A percentile compares a stretch with the other conserved stretches of the same genome.
Evolutionary conservation across 2,329 filamentous ascomycete species (phyloP).

Genomic region (Trichoderma breve): DNA sequence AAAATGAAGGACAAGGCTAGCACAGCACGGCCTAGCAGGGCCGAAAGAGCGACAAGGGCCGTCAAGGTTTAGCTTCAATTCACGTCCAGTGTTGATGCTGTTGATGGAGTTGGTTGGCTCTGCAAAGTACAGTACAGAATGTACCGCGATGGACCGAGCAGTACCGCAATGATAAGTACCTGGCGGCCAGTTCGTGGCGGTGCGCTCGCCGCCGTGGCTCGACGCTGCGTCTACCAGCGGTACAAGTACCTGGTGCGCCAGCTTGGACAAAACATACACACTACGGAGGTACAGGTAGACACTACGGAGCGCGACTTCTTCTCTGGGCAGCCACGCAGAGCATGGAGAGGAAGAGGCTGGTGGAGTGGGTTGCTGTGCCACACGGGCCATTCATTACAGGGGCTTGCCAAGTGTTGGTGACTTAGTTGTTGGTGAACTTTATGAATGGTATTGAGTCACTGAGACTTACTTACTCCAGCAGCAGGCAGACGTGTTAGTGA

Average conservation of each 20-base stretch:
- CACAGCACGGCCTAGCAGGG: slow-evolving; percentile 10
- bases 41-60: slow-evolving; percentile 11
- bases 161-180: not conserved
- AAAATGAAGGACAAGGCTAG: not conserved
- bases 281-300: too few relatives aligned
- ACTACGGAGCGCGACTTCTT: not conserved
- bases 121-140: not conserved
- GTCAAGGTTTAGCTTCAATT: not conserved
- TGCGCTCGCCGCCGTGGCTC: not conserved
- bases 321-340: not conserved
- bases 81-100: not conserved
- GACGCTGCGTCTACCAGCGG: not conserved
- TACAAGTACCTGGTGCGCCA: not conserved
- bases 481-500: slow-evolving; percentile 4
- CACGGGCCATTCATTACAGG: not conserved
- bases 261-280: not conserved
- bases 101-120: not conserved
- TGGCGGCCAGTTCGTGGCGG: not conserved
- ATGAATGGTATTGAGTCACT: too few relatives aligned
- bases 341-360: not conserved
- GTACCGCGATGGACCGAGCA: not conserved
- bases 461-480: not conserved
- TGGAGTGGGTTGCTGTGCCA: not conserved
- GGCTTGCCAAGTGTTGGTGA: not conserved
- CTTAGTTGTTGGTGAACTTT: rapidly evolving